These are phyloP conservation scores for Raddia distichophylla DNA, from an alignment of 176 grass and related monocot species.

Conservation along the genomic window DNA sequence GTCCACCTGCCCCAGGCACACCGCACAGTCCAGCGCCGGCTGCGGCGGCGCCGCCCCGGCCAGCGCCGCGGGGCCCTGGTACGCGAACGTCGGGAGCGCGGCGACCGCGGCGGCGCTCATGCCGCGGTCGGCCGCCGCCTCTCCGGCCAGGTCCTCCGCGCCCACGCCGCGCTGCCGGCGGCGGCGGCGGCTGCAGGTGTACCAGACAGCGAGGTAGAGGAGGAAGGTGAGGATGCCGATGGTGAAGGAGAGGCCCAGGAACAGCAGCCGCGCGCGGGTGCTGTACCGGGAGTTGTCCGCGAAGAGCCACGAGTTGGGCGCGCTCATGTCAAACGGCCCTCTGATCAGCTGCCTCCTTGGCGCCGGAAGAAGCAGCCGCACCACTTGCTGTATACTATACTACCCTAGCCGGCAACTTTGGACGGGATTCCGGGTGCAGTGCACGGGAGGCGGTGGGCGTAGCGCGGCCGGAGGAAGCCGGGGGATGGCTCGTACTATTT, in stretches of 20 bases:
- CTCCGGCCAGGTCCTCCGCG: neutral
- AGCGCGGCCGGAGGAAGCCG: neutral
- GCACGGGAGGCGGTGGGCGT: neutral
- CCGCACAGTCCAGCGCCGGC: slow-evolving; percentile 44
- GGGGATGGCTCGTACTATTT: neutral
- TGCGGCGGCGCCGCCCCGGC: neutral
- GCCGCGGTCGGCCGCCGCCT: neutral
- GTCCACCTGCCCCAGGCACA: slow-evolving; percentile 65
- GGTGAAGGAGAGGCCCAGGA: slow-evolving; percentile 74
- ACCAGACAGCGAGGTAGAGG: slow-evolving; percentile 63
- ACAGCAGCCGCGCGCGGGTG: slow-evolving; percentile 51
- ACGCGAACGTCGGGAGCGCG: slow-evolving; percentile 47
- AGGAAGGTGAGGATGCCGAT: slow-evolving; percentile 73
- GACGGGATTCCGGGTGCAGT: neutral
- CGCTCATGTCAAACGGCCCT: slow-evolving; percentile 35
- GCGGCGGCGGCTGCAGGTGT: slow-evolving; percentile 39
- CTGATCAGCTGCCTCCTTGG: neutral
- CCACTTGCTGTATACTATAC: neutral
- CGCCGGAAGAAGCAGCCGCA: neutral
- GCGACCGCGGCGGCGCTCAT: slow-evolving; percentile 51
- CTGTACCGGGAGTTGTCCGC: slow-evolving; percentile 52
- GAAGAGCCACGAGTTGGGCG: slow-evolving; percentile 53
- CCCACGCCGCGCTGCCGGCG: neutral
- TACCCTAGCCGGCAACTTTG: neutral
- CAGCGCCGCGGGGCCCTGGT: neutral